Evolutionary conservation across 352 stramenopile species (phyloP).

Genomic region (Phytopythium litorale): DNA sequence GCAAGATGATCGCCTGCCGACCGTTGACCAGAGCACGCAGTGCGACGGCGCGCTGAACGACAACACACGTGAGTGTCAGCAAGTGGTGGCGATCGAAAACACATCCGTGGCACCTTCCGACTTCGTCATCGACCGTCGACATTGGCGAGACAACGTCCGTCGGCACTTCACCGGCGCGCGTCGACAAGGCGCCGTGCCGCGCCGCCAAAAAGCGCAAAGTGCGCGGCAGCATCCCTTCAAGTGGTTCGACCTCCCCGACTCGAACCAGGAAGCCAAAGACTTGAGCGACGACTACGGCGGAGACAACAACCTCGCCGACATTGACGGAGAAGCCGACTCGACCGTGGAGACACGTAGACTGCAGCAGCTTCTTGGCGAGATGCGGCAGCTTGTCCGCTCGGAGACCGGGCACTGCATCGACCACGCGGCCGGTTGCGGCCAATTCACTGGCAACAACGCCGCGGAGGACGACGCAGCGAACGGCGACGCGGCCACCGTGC

Average conservation of each 20-base stretch:
- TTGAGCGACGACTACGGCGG: neutral
- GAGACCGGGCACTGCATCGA: neutral
- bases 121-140: neutral
- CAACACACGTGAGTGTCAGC: neutral
- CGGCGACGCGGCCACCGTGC: neutral
- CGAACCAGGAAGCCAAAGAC: neutral
- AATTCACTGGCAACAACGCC: neutral
- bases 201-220: neutral
- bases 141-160: constrained; percentile 1
- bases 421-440: neutral
- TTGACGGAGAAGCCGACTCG: neutral
- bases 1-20: neutral
- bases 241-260: neutral
- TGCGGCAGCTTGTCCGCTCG: neutral
- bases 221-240: neutral
- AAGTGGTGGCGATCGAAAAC: neutral
- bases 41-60: neutral
- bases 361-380: constrained; percentile 1
- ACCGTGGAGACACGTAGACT: neutral
- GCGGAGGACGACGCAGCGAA: too few species aligned
- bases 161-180: neutral
- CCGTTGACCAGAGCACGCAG: constrained; percentile 1
- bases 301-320: neutral
- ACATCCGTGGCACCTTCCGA: neutral
- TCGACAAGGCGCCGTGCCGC: neutral